phyloP scores from a whole-genome alignment of 768 basidiomycete species.

The Phanerochaete carnosa region DNA sequence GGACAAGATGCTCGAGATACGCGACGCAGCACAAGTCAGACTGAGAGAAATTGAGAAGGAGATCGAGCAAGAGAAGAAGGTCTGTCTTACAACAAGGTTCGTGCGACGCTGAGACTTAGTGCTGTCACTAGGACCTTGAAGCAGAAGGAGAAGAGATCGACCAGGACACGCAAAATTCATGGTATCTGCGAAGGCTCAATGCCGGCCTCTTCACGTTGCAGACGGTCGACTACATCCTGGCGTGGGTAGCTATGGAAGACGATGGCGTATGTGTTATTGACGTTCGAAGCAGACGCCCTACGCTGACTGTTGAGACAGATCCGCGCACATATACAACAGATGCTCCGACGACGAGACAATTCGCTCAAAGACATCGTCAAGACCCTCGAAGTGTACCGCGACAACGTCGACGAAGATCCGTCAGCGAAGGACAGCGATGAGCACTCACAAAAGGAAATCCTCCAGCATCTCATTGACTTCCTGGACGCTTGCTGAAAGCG shows the following conservation, averaged over 20 bases:
- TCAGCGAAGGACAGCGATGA: constrained; percentile 32
- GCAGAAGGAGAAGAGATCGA: constrained; percentile 55
- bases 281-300: background rate
- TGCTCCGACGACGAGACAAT: constrained; percentile 72
- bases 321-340: constrained; percentile 66
- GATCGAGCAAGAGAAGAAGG: constrained; percentile 69
- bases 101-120: background rate
- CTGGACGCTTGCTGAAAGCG: constrained; percentile 38
- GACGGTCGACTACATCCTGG: constrained; percentile 89
- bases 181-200: constrained; percentile 86
- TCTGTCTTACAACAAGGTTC: constrained; percentile 23
- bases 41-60: constrained; percentile 61
- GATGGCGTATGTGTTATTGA: constrained; percentile 70
- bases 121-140: constrained; percentile 43
- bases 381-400: constrained; percentile 67
- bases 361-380: constrained; percentile 67
- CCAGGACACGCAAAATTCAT: constrained; percentile 65
- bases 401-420: constrained; percentile 64
- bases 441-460: constrained; percentile 62
- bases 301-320: constrained; percentile 47
- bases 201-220: constrained; percentile 87
- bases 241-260: constrained; percentile 97
- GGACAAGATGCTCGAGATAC: constrained; percentile 86
- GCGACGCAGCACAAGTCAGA: constrained; percentile 64
- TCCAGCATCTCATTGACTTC: constrained; percentile 65